Conservation (phyloP, 345 rosid genomes). For the Corchorus capsularis region DNA sequence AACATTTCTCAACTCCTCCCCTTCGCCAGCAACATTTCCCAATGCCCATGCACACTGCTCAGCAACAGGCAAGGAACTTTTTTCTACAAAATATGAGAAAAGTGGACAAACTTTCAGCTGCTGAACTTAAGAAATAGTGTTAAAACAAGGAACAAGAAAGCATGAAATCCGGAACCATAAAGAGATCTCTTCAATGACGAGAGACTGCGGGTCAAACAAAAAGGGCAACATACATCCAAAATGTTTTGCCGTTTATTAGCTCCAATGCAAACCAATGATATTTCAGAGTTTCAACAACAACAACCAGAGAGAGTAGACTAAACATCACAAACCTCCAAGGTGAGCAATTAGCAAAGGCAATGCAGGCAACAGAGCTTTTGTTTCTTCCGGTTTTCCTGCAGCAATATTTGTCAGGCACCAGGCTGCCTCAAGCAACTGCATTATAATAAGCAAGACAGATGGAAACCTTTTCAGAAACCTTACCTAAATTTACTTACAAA, state of each 20-base stretch:
- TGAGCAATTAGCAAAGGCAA: slow-evolving; percentile 92
- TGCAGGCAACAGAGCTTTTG: slow-evolving; percentile 82
- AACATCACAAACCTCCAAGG: slow-evolving; percentile 70
- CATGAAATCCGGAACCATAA: not conserved
- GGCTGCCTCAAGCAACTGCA: slow-evolving; percentile 96
- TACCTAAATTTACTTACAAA: not conserved
- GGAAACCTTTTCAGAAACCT: not conserved
- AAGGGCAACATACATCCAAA: not conserved
- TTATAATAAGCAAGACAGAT: slow-evolving; percentile 15
- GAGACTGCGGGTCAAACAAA: not conserved
- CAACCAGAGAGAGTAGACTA: slow-evolving; percentile 1
- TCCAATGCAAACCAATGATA: not conserved
- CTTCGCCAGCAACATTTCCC: slow-evolving; percentile 98
- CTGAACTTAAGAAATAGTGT: not conserved
- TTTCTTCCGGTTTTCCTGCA: slow-evolving; percentile 93
- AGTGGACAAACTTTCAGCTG: slow-evolving; percentile 18
- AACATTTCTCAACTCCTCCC: slow-evolving; percentile 83
- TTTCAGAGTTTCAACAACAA: not conserved
- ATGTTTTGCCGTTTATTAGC: not conserved
- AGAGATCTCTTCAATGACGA: slow-evolving; percentile 4
- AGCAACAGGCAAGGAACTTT: slow-evolving; percentile 83
- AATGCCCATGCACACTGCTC: slow-evolving; percentile 99
- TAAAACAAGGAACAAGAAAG: not conserved
- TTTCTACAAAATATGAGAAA: slow-evolving; percentile 53
- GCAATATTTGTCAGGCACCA: slow-evolving; percentile 99